Evolutionary conservation across 257 asterid genomes (phyloP).

Genomic region (Salvia splendens): DNA sequence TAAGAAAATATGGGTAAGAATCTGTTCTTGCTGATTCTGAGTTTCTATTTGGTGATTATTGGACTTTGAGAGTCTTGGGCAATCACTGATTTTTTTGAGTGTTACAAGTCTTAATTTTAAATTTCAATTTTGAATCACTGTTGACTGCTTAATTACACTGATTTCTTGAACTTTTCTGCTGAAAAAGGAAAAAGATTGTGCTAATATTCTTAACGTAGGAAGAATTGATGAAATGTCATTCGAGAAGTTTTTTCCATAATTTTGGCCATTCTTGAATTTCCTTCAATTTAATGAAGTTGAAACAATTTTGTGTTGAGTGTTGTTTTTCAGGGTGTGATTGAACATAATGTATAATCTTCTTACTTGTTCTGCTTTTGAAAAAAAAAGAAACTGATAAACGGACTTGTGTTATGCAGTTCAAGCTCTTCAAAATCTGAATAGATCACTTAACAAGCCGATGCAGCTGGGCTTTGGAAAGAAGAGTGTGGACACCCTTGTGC

Average conservation of each 20-base stretch:
- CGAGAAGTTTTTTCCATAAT: background rate
- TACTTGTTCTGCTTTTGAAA: background rate
- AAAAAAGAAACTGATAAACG: constrained; percentile 17
- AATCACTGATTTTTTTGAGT: constrained; percentile 54
- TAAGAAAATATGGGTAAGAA: constrained; percentile 46
- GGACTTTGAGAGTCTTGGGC: constrained; percentile 49
- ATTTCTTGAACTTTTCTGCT: constrained; percentile 13
- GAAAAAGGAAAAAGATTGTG: constrained; percentile 13
- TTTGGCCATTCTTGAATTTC: background rate
- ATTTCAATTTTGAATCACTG: background rate
- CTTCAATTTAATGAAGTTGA: background rate
- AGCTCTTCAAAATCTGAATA: constrained; percentile 71
- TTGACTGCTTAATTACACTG: background rate
- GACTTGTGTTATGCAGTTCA: constrained; percentile 50
- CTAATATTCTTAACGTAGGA: background rate
- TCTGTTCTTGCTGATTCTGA: constrained; percentile 35
- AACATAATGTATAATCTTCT: background rate
- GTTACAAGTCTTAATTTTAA: constrained; percentile 39
- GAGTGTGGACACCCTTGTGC: constrained; percentile 87
- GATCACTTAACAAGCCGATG: constrained; percentile 62
- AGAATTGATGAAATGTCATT: background rate
- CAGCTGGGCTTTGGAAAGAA: constrained; percentile 63
- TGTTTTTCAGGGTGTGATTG: too few relatives aligned
- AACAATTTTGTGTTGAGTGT: background rate
- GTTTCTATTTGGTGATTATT: constrained; percentile 38